These are phyloP conservation scores for Leishmania amazonensis DNA, from an alignment of 208 protist genomes.

Conservation along the genomic window DNA sequence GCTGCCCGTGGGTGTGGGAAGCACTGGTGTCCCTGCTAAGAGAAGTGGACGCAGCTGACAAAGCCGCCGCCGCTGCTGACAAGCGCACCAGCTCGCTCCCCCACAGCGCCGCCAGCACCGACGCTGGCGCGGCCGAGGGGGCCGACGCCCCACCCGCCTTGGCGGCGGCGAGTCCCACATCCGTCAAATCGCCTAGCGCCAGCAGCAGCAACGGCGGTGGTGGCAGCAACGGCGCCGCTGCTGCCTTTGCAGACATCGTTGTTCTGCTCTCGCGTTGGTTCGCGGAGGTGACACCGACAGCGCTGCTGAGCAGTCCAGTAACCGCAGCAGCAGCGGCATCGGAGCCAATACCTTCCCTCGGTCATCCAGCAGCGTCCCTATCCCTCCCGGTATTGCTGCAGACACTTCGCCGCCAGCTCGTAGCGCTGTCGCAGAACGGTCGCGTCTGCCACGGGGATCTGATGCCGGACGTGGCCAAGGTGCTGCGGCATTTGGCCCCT, in stretches of 20 bases:
- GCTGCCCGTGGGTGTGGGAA: conserved; percentile 38
- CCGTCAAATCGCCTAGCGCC: neutral
- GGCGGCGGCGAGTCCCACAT: neutral
- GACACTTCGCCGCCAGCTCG: conserved; percentile 16
- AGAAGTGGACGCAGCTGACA: conserved; percentile 5
- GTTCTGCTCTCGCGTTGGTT: conserved; percentile 20
- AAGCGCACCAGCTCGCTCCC: neutral
- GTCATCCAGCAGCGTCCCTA: neutral
- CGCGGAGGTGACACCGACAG: conserved; percentile 8
- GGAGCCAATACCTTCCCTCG: neutral
- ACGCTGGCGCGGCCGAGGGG: neutral
- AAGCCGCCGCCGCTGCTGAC: neutral
- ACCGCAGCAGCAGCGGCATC: neutral
- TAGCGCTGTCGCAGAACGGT: conserved; percentile 2
- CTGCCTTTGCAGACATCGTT: conserved; percentile 15
- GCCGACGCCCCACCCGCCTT: neutral
- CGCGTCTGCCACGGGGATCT: conserved; percentile 2
- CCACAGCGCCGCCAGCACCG: neutral
- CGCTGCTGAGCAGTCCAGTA: conserved; percentile 11
- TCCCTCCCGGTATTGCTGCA: conserved; percentile 19
- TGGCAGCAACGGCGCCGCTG: conserved; percentile 4
- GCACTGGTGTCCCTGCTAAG: conserved; percentile 27
- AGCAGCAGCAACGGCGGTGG: conserved; percentile 2
- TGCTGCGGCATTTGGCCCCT: conserved; percentile 11
- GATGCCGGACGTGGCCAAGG: conserved; percentile 7